Evolutionary conservation across 768 basidiomycete species (phyloP).

Genomic region (Lentinus tigrinus): DNA sequence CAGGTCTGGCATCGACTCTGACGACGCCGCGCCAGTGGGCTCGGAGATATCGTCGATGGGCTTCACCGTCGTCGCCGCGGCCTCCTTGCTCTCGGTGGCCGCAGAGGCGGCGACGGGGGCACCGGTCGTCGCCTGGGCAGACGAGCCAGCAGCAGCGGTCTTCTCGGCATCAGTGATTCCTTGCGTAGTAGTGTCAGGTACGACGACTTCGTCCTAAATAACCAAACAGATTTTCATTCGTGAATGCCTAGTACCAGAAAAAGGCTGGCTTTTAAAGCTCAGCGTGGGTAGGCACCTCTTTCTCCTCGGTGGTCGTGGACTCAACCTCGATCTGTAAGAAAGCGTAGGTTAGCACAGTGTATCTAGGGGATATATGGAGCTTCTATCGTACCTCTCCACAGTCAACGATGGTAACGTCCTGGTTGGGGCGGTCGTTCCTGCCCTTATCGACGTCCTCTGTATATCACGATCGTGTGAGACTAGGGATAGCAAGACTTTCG

Average conservation of each 20-base stretch:
- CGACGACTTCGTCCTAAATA: constrained; percentile 10
- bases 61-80: constrained; percentile 17
- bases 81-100: constrained; percentile 11
- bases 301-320: constrained; percentile 56
- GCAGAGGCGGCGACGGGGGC: constrained; percentile 4
- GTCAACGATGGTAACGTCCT: constrained; percentile 78
- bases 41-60: constrained; percentile 21
- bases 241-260: constrained; percentile 24
- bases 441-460: constrained; percentile 77
- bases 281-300: constrained; percentile 90
- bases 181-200: not conserved
- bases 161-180: not conserved
- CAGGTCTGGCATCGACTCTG: constrained; percentile 5
- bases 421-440: constrained; percentile 65
- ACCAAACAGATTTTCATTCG: constrained; percentile 28
- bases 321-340: constrained; percentile 51
- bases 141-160: constrained; percentile 2
- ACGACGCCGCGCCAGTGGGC: constrained; percentile 9
- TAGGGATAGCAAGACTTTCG: not conserved
- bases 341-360: not conserved
- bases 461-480: not conserved
- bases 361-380: not conserved
- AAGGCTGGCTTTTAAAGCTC: constrained; percentile 69
- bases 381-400: constrained; percentile 78
- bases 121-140: constrained; percentile 1